Evolutionary conservation across 352 stramenopile species (phyloP).

Genomic region (Globisporangium paroecandrum): DNA sequence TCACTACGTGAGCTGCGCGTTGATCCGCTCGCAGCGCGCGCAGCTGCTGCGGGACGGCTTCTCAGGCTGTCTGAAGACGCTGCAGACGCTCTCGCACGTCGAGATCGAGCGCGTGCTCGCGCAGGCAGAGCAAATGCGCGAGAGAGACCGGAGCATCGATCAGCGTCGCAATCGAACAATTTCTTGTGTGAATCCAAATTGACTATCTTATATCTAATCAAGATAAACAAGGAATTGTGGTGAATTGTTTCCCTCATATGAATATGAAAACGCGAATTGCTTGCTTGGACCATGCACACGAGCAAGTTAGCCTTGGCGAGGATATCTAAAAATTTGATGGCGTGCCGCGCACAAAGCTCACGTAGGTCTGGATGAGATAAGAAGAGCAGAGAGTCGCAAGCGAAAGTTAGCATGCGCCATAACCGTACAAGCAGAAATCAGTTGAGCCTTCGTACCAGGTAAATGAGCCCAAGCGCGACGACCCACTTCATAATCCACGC

Average conservation of each 20-base stretch:
- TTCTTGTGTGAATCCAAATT: not conserved
- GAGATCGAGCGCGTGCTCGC: slow-evolving; percentile 36
- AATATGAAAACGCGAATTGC: not conserved
- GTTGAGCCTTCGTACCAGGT: slow-evolving; percentile 28
- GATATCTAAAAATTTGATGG: not conserved
- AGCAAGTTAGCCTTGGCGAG: not conserved
- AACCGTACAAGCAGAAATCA: not conserved
- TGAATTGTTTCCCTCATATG: not conserved
- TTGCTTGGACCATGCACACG: not conserved
- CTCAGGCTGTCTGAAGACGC: slow-evolving; percentile 32
- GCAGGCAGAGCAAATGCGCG: slow-evolving; percentile 43
- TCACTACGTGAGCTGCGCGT: slow-evolving; percentile 57
- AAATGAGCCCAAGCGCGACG: slow-evolving; percentile 44
- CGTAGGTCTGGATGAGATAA: slow-evolving; percentile 13
- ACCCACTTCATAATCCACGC: slow-evolving; percentile 63
- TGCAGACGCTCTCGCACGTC: slow-evolving; percentile 35
- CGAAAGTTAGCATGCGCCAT: not conserved
- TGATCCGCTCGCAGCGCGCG: slow-evolving; percentile 47
- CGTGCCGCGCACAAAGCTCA: slow-evolving; percentile 17
- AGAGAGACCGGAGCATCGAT: slow-evolving; percentile 39
- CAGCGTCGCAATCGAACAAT: slow-evolving; percentile 10
- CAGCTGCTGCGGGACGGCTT: slow-evolving; percentile 41
- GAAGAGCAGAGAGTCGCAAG: not conserved
- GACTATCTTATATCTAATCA: not conserved
- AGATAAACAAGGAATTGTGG: not conserved